Conservation (phyloP, 108 stramenopile genomes). For the Conticribra weissflogii region DNA sequence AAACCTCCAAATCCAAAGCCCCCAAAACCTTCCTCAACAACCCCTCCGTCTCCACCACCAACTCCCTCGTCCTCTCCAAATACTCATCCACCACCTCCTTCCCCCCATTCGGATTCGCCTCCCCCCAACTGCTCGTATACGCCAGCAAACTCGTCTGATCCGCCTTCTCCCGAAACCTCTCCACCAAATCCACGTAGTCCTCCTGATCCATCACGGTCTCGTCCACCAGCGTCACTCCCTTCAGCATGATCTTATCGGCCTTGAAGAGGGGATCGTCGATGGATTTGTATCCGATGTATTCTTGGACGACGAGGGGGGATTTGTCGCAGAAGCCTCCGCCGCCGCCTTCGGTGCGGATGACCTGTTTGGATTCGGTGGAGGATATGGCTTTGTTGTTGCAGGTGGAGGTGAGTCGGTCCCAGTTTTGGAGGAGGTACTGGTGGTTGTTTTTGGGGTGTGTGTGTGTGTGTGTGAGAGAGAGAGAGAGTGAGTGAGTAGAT, state of each 20-base stretch:
- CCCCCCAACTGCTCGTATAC: conserved; percentile 65
- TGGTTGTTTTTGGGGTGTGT: background rate
- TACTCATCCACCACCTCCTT: conserved; percentile 84
- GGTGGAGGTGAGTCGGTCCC: conserved; percentile 65
- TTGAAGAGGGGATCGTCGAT: conserved; percentile 72
- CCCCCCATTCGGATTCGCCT: conserved; percentile 78
- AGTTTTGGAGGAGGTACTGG: conserved; percentile 64
- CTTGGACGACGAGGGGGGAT: conserved; percentile 67
- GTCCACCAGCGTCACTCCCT: conserved; percentile 62
- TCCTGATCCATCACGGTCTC: conserved; percentile 59
- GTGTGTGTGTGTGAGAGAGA: background rate
- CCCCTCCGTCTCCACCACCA: conserved; percentile 64
- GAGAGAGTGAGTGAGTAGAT: background rate
- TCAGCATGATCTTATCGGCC: conserved; percentile 76
- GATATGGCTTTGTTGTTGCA: conserved; percentile 69
- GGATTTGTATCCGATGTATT: conserved; percentile 57
- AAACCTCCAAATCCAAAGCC: conserved; percentile 63
- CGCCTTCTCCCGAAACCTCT: conserved; percentile 74
- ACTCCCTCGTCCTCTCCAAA: conserved; percentile 65
- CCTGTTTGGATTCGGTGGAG: conserved; percentile 61
- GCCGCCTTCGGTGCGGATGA: conserved; percentile 76
- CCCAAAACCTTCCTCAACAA: conserved; percentile 59
- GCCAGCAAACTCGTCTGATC: conserved; percentile 67
- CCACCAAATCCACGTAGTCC: conserved; percentile 73
- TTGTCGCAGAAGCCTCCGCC: conserved; percentile 71